phyloP scores from a whole-genome alignment of 2,329 filamentous ascomycete genomes.

The Emmonsia crescens region DNA sequence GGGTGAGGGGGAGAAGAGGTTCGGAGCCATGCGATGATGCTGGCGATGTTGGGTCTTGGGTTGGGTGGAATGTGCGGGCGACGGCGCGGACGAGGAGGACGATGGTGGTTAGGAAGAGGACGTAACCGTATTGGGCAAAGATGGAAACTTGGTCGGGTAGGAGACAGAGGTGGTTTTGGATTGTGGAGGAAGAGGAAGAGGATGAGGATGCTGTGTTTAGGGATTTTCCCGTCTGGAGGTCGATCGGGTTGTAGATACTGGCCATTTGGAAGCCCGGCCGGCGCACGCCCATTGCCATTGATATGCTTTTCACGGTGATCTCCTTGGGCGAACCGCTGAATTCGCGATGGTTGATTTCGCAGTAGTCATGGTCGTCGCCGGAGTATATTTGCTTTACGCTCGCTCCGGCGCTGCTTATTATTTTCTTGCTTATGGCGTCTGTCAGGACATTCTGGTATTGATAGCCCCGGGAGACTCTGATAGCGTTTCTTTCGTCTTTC shows the following conservation, averaged over 20 bases:
- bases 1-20: constrained; percentile 22
- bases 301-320: constrained; percentile 91
- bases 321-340: constrained; percentile 56
- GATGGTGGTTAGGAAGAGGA: constrained; percentile 46
- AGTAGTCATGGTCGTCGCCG: constrained; percentile 97
- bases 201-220: constrained; percentile 12
- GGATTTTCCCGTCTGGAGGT: constrained; percentile 36
- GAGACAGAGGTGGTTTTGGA: constrained; percentile 84
- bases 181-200: constrained; percentile 40
- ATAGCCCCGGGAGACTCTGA: constrained; percentile 68
- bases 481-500: constrained; percentile 62
- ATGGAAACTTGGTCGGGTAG: constrained; percentile 79
- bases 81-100: constrained; percentile 38
- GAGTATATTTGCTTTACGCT: constrained; percentile 82
- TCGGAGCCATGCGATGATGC: constrained; percentile 8
- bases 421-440: constrained; percentile 59
- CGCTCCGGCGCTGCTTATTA: constrained; percentile 62
- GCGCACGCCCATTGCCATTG: constrained; percentile 91
- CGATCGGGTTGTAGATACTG: constrained; percentile 86
- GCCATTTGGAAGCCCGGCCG: constrained; percentile 78
- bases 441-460: constrained; percentile 95
- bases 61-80: constrained; percentile 19
- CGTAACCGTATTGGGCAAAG: constrained; percentile 64
- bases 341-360: constrained; percentile 69
- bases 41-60: constrained; percentile 7